Percentiles rank a stretch among this genome's conserved stretches.
Conservation (phyloP, 2,329 filamentous ascomycete genomes). For the Colletotrichum echinochloae region DNA sequence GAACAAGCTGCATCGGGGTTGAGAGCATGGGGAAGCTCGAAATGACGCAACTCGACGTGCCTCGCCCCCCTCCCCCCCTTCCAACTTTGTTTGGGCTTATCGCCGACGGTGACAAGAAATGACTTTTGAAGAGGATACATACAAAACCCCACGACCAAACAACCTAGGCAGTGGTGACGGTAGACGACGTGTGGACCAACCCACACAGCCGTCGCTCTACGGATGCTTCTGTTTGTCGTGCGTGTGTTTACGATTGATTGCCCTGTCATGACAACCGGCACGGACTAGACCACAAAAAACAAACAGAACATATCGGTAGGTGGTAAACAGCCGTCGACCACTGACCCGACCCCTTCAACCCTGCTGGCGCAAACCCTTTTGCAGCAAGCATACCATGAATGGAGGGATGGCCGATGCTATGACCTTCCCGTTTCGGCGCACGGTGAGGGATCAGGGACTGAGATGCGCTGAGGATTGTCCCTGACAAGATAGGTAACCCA, state of each 20-base stretch:
- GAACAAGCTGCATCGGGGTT: no score
- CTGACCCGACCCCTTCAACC: background rate
- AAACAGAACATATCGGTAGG: constrained; percentile 12
- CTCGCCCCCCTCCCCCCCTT: background rate
- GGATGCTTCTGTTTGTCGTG: background rate
- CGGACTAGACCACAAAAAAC: background rate
- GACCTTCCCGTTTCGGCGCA: background rate
- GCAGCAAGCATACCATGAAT: background rate
- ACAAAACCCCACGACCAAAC: no score
- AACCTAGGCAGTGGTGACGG: background rate
- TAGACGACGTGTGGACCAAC: no score
- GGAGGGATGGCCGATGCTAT: constrained; percentile 10
- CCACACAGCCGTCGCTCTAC: background rate
- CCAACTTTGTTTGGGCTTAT: background rate
- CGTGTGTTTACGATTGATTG: background rate
- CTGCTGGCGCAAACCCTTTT: background rate
- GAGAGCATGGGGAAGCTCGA: background rate
- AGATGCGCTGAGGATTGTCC: background rate
- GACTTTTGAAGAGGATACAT: background rate
- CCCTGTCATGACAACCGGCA: constrained; percentile 21
- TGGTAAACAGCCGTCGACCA: background rate
- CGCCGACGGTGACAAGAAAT: background rate
- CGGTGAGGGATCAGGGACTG: background rate
- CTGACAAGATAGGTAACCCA: background rate
- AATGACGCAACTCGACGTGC: constrained; percentile 1